Evolutionary conservation across 2,329 filamentous ascomycete species (phyloP), one percentile per base, ranked within the genome.

Genomic region (Westerdykella aurantiaca): DNA sequence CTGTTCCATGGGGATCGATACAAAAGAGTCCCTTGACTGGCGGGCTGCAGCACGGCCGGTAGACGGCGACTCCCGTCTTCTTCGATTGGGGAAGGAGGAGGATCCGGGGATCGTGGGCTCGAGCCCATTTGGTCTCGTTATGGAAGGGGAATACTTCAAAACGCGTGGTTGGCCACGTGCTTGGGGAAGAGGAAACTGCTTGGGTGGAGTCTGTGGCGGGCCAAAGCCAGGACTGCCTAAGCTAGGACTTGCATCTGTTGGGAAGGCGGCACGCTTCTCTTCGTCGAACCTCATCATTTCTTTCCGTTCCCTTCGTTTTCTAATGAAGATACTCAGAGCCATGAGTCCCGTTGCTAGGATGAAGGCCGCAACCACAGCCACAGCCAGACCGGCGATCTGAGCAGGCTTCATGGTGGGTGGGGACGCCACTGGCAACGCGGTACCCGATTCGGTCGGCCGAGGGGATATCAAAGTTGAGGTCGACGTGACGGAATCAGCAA

Each of bases 311-410:
- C 56, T 64, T 35, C 64, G 51, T 42, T 55, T 61, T 38, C 64
- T 51, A 10, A 68, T 46, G 41, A 59, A 68, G 9, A 67, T 55
- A 42, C 64, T 63, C 25, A 68, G 51, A 29, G 58, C 58, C 58
- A 69, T 63, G n/a, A 66, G 52, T 1, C 64, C 66, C 38, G 66
- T 59, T n/a, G 64, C 63, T 41, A 68, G 49, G 22, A 65, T 57
- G 38, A 69, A 64, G 4, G 64, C 56, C 39, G 66, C 60, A 7
- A 58, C 61, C 7, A 60, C 64, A 29, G 66, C 66, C 33, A 69
- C 61, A 6, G 63, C 57, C 12, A 69, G 53, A 5, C 66, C 66
- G 9, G 61, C 62, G 43, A 69, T 69, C 48, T 69, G 65, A 17
- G 65, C 63, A 16, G 66, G 60, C 14, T 53, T 66, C 58, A 69